Base-by-base conservation (phyloP, 225 moss, liverwort and hornwort genomes). In the Polytrichum commune region DNA sequence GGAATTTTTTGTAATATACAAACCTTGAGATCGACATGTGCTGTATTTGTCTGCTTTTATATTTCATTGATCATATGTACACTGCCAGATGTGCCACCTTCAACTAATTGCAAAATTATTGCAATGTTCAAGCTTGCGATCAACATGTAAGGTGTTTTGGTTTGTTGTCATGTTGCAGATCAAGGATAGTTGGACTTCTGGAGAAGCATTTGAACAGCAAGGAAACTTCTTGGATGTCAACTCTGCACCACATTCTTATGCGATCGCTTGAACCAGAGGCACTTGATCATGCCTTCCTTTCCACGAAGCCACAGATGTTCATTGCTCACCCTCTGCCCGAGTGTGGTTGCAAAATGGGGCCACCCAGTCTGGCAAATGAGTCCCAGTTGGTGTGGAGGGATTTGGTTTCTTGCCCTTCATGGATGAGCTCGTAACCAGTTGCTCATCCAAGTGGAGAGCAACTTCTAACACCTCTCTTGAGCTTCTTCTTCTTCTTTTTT, bases 321-420 rank as follows among this genome's bases (percentile, higher is more conserved):
- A 26, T 88, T 0, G 75, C 83, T 24, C 74, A 88, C 5, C 83
- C 88, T 5, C 27, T 80, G 1, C 80, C 76, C 29, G 83, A 88
- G 62, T 88, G 88, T 72, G 27, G 18, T 13, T 88, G 85, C 65
- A 54, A 5, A 27, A 62, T 5, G 54, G 74, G 38, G 24, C 26
- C 27, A 25, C 28, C 28, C 8, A 33, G 4, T 24, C 6, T 53
- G 29, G 38, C 27, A 7, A 58, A 64, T 16, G 46, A 22, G 22
- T 23, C 56, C 19, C 29, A 29, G 18, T 55, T 23, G 58, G 16
- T 46, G 46, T 46, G 46, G 46, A 46, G 46, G 13, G 46, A 46
- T 46, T 46, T 46, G 13, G 46, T 46, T 46, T 16, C 46, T 46
- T 46, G 46, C 13, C 46, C 46, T 46, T 46, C 46, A 46, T 46